A percentile compares a stretch with the other conserved stretches of the same genome.
These are phyloP conservation scores for Kalanchoe fedtschenkoi DNA, from an alignment of 164 flowering plant genomes.

Conservation along the genomic window DNA sequence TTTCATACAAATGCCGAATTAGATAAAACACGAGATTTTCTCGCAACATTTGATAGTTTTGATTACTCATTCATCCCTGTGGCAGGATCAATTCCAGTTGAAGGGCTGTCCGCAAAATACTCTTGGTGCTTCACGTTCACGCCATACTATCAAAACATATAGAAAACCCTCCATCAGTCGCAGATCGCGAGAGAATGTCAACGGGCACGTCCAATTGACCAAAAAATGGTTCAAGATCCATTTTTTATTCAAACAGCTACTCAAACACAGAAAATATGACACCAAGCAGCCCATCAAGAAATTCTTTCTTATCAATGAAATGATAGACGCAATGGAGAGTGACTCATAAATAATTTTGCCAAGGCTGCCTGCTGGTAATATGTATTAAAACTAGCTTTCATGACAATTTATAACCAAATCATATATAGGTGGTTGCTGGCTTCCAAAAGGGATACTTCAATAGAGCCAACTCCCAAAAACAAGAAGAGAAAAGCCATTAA, in stretches of 20 bases:
- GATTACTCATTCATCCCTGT: slow-evolving; percentile 40
- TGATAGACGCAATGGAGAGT: too few species aligned
- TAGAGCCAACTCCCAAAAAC: not conserved
- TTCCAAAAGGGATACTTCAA: not conserved
- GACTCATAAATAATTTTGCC: too few species aligned
- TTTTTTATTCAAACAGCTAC: too few species aligned
- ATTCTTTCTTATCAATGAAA: too few species aligned
- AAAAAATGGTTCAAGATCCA: too few species aligned
- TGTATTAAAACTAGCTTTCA: too few species aligned
- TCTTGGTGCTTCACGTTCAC: slow-evolving; percentile 84
- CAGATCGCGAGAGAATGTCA: not conserved
- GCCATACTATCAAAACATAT: slow-evolving; percentile 38
- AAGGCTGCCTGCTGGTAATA: too few species aligned
- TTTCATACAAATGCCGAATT: not conserved
- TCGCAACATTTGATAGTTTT: not conserved
- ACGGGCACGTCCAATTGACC: too few species aligned
- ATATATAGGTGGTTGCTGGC: too few species aligned
- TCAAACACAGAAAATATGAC: too few species aligned
- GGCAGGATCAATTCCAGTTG: slow-evolving; percentile 55
- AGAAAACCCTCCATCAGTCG: not conserved
- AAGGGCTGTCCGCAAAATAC: slow-evolving; percentile 83
- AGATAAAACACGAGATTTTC: not conserved
- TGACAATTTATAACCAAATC: too few species aligned
- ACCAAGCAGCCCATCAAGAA: too few species aligned
- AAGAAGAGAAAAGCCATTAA: not conserved